Evolutionary conservation across 305 asterid genomes (phyloP).

Genomic region (Solanum hybrid): DNA sequence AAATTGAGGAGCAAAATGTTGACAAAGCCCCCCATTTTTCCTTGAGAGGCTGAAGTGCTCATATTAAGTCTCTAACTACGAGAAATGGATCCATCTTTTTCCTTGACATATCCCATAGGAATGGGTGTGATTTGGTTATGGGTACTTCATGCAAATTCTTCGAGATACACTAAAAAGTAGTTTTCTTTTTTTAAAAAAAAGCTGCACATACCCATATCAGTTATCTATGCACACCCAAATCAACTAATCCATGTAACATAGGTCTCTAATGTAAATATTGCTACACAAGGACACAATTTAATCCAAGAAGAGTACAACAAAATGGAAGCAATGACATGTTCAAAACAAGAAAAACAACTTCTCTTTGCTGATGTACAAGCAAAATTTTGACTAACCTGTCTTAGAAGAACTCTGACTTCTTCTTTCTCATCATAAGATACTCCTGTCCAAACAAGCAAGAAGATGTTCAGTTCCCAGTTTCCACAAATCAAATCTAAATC

Average conservation of each 20-base stretch:
- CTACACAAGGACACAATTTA: neutral
- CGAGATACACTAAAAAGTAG: neutral
- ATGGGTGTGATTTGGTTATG: neutral
- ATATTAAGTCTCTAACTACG: neutral
- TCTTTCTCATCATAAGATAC: conserved; percentile 83
- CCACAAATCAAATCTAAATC: neutral
- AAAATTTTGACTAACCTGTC: conserved; percentile 58
- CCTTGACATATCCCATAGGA: neutral
- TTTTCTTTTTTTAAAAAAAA: neutral
- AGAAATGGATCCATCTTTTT: neutral
- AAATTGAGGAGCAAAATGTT: neutral
- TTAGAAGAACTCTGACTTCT: conserved; percentile 81
- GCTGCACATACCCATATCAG: neutral
- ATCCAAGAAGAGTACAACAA: conserved; percentile 1
- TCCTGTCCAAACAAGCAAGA: conserved; percentile 35
- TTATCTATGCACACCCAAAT: neutral
- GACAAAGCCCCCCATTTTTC: neutral
- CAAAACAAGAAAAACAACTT: neutral
- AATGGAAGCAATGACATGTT: neutral
- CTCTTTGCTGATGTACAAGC: neutral
- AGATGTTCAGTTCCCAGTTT: neutral
- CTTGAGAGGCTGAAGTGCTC: neutral
- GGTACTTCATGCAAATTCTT: neutral
- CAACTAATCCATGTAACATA: neutral
- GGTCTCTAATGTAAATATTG: neutral